Base-by-base conservation (phyloP, 345 rosid species). In the Mallotus nudiflorus region DNA sequence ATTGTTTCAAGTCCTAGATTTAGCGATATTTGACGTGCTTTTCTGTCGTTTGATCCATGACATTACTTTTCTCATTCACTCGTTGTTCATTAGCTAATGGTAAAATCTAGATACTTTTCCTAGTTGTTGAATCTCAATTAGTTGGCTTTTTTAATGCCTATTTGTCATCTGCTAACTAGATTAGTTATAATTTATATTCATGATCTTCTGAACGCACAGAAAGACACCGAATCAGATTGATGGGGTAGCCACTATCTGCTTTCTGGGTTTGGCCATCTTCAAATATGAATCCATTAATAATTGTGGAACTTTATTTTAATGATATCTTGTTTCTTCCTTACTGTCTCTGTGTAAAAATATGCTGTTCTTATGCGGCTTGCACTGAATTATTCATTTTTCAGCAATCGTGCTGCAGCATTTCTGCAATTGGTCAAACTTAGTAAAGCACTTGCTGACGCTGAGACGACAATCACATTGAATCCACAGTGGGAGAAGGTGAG, bases 331-430 rank as follows among this genome's bases (percentile, higher is more conserved):
- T 13, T 22, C 10, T 57, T 9, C 22, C 4, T 55, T 1, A 55
- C 8, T 3, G 46, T 57, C 5, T 69, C 7, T 49, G 11, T 42
- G 42, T 63, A 63, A 39, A 9, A 11, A 29, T 56, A 18, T 52
- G 22, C 35, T 15, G 9, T 60, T 22, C 19, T 44, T 50, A 27
- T 27, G 15, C 29, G 53, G 58, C n/a, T 28, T 73, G 65, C 56
- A 37, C 31, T 58, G 39, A 60, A 40, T 37, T 9, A 19, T 73
- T 52, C 7, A 22, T 70, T 77, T 44, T 25, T 62, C 84, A 95
- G 99, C 87, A 95, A 95, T 73, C 96, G 97, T 53, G 97, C 97
- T 71, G 99, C 97, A 29, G 97, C 99, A 3, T 95, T 95, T 80
- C 80, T 95, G 76, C 85, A 85, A 70, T 80, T 95, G 76, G 96